Base-by-base conservation (phyloP, 257 asterid genomes). In the Solanum dulcamara region DNA sequence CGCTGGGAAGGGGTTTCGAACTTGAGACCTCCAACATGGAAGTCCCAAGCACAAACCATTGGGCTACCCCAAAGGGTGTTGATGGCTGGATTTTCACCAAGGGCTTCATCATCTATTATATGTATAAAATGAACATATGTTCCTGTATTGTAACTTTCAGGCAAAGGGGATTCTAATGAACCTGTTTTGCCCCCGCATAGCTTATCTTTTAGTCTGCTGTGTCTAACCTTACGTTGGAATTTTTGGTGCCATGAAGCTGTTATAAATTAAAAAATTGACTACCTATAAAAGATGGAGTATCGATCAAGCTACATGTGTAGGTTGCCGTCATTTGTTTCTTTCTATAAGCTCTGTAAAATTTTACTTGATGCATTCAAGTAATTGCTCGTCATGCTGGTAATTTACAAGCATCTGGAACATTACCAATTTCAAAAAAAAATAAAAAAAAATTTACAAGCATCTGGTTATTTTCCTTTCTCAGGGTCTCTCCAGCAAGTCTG, bases 401-500 rank as follows among this genome's bases (percentile, higher is more conserved):
- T 48, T 46, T 77, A 35, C 26, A 82, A 53, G 72, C 60, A 72
- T 55, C 70, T 55, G 30, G 72, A 57, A 57, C 66, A 57, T 57
- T 57, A 57, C 30, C 30, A 3, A 57, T 1, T 22, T 53, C 7
- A 0, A 6, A 2, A 50, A 17, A 53, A 22, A n/a, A 5, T 46
- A 28, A 17, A 53, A 22, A n/a, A 5, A 28, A 28, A 35, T 46
- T 46, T 77, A 33, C 26, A 86, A 53, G 62, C 72, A 72, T 55
- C 57, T 44, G 3, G 74, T 38, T 64, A 17, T 40, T 46, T 37
- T 17, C 67, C 86, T 84, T 80, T 37, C 84, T 81, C 92, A 96
- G 99, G 99, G 95, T 18, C 95, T 94, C 74, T 96, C 99, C 6
- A 92, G 90, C 89, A 94, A 94, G 92, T 94, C 98, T 87, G 97